Evolutionary conservation across 768 basidiomycete genomes (phyloP).

Genomic region (Rhodotorula kratochvilovae): DNA sequence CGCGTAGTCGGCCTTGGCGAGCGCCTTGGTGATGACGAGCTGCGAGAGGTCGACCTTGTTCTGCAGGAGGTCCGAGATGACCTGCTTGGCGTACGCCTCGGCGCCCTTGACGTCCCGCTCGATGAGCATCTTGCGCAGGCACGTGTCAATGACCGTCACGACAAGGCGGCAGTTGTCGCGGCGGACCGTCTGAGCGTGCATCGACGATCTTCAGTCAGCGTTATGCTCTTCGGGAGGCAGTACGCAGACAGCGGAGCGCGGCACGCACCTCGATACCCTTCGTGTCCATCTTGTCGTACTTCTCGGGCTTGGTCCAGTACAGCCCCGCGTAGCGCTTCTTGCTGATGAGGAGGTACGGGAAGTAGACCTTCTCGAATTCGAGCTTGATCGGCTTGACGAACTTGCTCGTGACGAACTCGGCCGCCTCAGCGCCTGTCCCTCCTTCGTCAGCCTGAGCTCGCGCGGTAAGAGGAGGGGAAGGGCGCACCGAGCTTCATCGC

Average conservation of each 20-base stretch:
- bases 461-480: neutral
- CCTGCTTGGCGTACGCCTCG: constrained; percentile 91
- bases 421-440: constrained; percentile 75
- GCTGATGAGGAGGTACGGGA: constrained; percentile 93
- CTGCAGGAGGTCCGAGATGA: constrained; percentile 86
- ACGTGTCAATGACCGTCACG: constrained; percentile 95
- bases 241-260: too few relatives aligned
- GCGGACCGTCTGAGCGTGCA: constrained; percentile 71
- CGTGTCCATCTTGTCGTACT: constrained; percentile 98
- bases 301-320: constrained; percentile 93
- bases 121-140: constrained; percentile 94
- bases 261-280: constrained; percentile 89
- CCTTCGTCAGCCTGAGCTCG: too few relatives aligned
- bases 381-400: constrained; percentile 96
- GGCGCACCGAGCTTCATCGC: constrained; percentile 86
- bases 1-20: constrained; percentile 86
- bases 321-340: constrained; percentile 98
- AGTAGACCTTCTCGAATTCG: constrained; percentile 99
- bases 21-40: constrained; percentile 94
- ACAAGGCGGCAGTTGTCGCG: constrained; percentile 98
- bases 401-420: constrained; percentile 79
- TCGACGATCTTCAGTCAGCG: neutral
- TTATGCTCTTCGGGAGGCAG: neutral
- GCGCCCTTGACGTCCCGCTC: constrained; percentile 90
- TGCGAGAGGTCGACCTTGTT: constrained; percentile 99